phyloP scores from a whole-genome alignment of 179 eudicot species.

The Carnegiea gigantea region DNA sequence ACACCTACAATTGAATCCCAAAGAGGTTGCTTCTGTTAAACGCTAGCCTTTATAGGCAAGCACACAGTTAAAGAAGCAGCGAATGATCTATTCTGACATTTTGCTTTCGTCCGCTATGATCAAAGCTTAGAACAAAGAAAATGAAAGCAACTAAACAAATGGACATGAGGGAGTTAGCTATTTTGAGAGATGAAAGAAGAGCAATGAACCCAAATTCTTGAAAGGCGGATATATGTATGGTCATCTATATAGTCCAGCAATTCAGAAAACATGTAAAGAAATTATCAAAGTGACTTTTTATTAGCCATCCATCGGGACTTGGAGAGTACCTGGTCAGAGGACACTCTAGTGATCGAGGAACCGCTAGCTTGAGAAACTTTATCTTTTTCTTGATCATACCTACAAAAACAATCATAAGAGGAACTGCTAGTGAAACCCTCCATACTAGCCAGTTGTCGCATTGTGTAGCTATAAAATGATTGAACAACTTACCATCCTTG shows the following conservation, averaged over 20 bases:
- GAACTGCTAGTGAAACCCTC: not conserved
- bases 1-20: not conserved
- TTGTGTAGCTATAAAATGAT: not conserved
- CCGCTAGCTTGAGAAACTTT: conserved; percentile 26
- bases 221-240: not conserved
- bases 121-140: not conserved
- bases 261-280: not conserved
- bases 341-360: conserved; percentile 39
- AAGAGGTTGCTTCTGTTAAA: not conserved
- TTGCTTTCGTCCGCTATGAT: not conserved
- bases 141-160: not conserved
- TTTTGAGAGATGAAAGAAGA: not conserved
- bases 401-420: conserved; percentile 10
- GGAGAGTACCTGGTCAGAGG: conserved; percentile 60
- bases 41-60: not conserved
- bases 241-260: not conserved
- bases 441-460: not conserved
- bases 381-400: conserved; percentile 20
- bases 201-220: not conserved
- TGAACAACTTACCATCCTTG: conserved; percentile 32
- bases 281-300: not conserved
- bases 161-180: not conserved
- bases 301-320: not conserved
- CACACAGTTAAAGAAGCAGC: not conserved
- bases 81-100: too few relatives aligned